Evolutionary conservation across 2,329 filamentous ascomycete genomes (phyloP).

Genomic region (Calonectria ilicicola): DNA sequence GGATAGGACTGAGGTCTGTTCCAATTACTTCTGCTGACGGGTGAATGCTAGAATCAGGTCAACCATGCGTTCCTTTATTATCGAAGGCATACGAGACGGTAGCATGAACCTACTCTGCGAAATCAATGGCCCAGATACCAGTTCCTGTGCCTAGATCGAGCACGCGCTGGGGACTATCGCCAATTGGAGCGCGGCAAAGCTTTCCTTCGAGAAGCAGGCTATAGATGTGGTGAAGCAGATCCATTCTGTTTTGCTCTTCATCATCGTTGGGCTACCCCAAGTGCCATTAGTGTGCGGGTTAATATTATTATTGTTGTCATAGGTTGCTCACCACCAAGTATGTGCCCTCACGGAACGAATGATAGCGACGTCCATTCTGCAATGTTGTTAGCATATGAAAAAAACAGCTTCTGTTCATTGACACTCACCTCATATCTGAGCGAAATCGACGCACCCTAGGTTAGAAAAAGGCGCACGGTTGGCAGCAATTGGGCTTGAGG

Average conservation of each 20-base stretch:
- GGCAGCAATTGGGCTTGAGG: neutral
- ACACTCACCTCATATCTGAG: neutral
- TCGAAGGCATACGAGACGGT: neutral
- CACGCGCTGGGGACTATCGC: neutral
- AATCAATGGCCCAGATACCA: constrained; percentile 3
- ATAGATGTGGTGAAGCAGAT: neutral
- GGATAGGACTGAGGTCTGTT: neutral
- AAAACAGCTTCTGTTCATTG: neutral
- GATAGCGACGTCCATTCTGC: neutral
- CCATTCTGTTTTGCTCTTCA: neutral
- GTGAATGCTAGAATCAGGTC: neutral
- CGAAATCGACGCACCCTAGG: neutral
- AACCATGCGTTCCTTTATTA: neutral
- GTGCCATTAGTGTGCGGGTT: neutral
- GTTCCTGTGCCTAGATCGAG: constrained; percentile 4
- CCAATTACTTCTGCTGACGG: neutral
- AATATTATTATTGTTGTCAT: neutral
- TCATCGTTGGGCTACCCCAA: neutral
- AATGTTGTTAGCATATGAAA: neutral
- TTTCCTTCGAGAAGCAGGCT: neutral
- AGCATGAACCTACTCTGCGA: neutral
- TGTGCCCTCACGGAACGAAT: neutral
- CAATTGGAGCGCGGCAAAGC: neutral
- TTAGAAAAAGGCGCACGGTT: neutral
- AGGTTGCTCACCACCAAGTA: neutral